Evolutionary conservation across 495 filamentous ascomycete species (phyloP), one percentile per base, ranked within the genome.

Genomic region (Apiosordaria backusii): DNA sequence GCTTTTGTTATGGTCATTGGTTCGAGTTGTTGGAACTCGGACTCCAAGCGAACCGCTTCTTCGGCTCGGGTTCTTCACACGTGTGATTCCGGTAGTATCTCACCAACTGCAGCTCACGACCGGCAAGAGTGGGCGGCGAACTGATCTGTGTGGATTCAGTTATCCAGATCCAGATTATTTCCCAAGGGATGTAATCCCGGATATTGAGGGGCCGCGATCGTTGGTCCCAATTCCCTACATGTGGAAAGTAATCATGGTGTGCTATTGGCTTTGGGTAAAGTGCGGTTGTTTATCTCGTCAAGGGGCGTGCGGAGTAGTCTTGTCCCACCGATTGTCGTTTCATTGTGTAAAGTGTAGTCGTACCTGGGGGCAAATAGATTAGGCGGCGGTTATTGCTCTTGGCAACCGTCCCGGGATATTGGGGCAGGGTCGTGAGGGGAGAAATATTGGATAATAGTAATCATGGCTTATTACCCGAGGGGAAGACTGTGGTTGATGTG

Each of bases 321-420:
- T 45, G 35, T 45, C 10, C 35, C 35, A 45, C 35, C 35, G 35
- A 45, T 15, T 18, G 35, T 45, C 6, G 35, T 45, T 45, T 45
- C 35, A 45, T 45, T 45, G 10, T 45, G 5, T 45, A 45, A 6
- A 45, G 35, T 45, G 5, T 0, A 45, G 35, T 45, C 35, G 35
- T 45, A 45, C 35, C 13, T 45, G 35, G 35, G 35, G 35, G 9
- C 35, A 45, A 50, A 45, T 27, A 18, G 29, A 61, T 68, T 65
- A 65, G 66, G 66, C 66, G 66, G 62, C 58, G 58, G 66, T 65
- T 62, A 62, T 65, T 65, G 65, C 29, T 55, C 66, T 68, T 68
- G 66, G 66, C 66, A 18, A 4, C 23, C 57, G 66, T 62, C 55
- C 66, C 62, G 62, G 62, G 35, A 64, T 6, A 53, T 65, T 61